Base-by-base conservation (phyloP, 306 rosid genomes). In the barrel medic (Medicago truncatula) region DNA sequence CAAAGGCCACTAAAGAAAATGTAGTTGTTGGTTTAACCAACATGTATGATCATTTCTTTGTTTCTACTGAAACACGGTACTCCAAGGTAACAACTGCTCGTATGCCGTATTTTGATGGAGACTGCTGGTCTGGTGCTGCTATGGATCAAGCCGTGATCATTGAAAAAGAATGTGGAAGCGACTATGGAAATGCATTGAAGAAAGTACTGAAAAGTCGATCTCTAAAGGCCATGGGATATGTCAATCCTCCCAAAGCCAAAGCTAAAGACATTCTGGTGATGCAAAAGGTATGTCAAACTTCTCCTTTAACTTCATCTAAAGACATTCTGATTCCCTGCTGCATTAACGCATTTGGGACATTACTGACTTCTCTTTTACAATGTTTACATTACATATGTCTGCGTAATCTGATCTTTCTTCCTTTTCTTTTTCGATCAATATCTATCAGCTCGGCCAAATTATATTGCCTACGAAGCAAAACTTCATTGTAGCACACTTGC, bases 61-160 rank as follows among this genome's bases (percentile, higher is more conserved):
- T 77, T 54, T 57, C 87, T 18, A 64, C 74, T 41, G 79, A 71
- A 73, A 81, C 79, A 18, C 13, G 56, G 13, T 28, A 83, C 73
- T 77, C 72, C 61, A 86, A 86, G 73, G 90, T 92, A 14, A 86
- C 93, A 4, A 83, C 85, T 31, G 78, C 97, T 67, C 82, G 67
- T 15, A 79, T 92, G 76, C 92, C 93, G 11, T 89, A 86, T 78
- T 92, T 92, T 82, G 90, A 89, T 65, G 96, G 96, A 18, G 96
- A 87, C 54, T 85, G 73, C 44, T 92, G 90, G 92, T 84, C 81
- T 23, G 60, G 46, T 39, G 59, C 75, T 52, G 82, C 84, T 9
- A 89, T 89, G 78, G 82, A 84, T 71, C 9, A 70, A 25, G 76
- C 90, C 9, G 46, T 7, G 50, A 54, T 12, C 3, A 44, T 88